Evolutionary conservation across 2,329 filamentous ascomycete species (phyloP).

Genomic region (Tolypocladium album): DNA sequence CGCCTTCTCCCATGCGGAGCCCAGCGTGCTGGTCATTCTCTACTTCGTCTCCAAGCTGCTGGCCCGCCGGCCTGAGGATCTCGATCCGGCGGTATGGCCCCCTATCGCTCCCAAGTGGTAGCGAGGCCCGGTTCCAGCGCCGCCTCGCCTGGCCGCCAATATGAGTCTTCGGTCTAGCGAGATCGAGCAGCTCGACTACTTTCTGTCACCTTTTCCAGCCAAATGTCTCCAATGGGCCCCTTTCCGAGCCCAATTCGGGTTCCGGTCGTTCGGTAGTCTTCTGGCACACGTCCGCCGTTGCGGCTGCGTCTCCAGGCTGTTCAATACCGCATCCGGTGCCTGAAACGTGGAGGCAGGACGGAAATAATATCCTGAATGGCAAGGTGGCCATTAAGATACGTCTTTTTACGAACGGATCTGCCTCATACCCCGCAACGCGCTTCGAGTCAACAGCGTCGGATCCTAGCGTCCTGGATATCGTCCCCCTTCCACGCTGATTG

Average conservation of each 20-base stretch:
- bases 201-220: slow-evolving; percentile 10
- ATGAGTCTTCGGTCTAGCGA: slow-evolving; percentile 28
- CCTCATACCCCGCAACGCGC: slow-evolving; percentile 20
- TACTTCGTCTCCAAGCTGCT: slow-evolving; percentile 39
- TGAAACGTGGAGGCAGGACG: too few relatives aligned
- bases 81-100: slow-evolving; percentile 27
- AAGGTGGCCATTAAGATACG: too few relatives aligned
- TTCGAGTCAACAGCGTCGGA: slow-evolving; percentile 48
- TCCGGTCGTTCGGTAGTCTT: background rate
- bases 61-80: slow-evolving; percentile 34
- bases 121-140: slow-evolving; percentile 4
- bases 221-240: background rate
- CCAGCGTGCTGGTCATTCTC: slow-evolving; percentile 32
- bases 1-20: slow-evolving; percentile 37
- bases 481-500: slow-evolving; percentile 53
- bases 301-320: too few relatives aligned
- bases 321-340: too few relatives aligned
- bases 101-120: slow-evolving; percentile 18
- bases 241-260: background rate
- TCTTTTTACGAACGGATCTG: too few relatives aligned
- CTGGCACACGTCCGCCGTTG: too few relatives aligned
- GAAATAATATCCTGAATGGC: too few relatives aligned
- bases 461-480: slow-evolving; percentile 50
- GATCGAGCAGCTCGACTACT: slow-evolving; percentile 17
- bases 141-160: slow-evolving; percentile 11